Evolutionary conservation across 306 rosid genomes (phyloP).

Genomic region (Rosa persica): DNA sequence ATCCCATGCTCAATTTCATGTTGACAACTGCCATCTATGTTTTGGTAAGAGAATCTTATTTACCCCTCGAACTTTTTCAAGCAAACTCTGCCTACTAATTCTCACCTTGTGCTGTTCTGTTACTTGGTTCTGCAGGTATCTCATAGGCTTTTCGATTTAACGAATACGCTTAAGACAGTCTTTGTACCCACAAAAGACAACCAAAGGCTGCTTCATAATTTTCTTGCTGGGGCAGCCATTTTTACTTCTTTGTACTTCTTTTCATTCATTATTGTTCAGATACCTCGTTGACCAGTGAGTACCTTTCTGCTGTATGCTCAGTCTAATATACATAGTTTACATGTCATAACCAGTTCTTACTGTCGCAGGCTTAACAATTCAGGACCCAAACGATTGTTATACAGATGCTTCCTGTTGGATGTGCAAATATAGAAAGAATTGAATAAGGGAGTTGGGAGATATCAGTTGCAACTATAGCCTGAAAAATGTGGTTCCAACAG

Average conservation of each 20-base stretch:
- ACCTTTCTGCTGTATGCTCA: neutral
- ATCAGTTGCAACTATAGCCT: constrained; percentile 32
- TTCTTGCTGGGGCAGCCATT: constrained; percentile 61
- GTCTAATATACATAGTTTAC: neutral
- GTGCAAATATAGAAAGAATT: constrained; percentile 37
- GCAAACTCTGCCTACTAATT: constrained; percentile 16
- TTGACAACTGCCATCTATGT: constrained; percentile 83
- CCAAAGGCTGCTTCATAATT: constrained; percentile 74
- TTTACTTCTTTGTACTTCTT: constrained; percentile 58
- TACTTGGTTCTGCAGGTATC: constrained; percentile 66
- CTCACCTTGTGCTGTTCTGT: constrained; percentile 27
- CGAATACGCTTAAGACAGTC: constrained; percentile 76
- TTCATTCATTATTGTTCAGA: constrained; percentile 60
- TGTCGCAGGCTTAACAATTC: constrained; percentile 46
- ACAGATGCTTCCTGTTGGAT: constrained; percentile 40
- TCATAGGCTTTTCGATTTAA: constrained; percentile 84
- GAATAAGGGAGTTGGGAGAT: constrained; percentile 40
- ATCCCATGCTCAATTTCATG: constrained; percentile 94
- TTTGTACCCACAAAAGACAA: constrained; percentile 88
- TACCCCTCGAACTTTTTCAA: constrained; percentile 17
- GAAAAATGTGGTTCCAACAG: constrained; percentile 33
- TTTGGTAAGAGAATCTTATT: constrained; percentile 52
- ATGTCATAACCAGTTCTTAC: constrained; percentile 8
- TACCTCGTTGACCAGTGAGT: constrained; percentile 66
- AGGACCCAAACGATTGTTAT: constrained; percentile 32